These are phyloP conservation scores for Somion occarium DNA, from an alignment of 1,284 basidiomycete species.

Conservation along the genomic window DNA sequence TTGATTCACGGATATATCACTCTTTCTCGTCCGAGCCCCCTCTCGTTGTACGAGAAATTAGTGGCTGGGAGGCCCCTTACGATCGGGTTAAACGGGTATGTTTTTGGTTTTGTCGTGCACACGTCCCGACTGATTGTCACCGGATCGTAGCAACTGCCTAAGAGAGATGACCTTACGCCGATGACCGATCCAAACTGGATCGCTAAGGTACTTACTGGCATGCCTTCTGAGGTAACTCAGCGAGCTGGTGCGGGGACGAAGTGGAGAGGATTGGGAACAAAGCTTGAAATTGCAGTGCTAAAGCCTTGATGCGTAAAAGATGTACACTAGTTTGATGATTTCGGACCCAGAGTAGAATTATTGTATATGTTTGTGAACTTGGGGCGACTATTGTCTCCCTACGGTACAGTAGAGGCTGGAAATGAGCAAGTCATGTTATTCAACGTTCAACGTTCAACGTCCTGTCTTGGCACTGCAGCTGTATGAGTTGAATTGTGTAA, in stretches of 20 bases:
- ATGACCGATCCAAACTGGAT: conserved; percentile 90
- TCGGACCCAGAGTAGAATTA: too few relatives aligned
- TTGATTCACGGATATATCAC: conserved; percentile 90
- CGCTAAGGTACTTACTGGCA: conserved; percentile 64
- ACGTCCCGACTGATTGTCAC: neutral
- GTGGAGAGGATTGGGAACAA: conserved; percentile 73
- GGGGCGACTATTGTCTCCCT: too few relatives aligned
- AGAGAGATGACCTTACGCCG: conserved; percentile 81
- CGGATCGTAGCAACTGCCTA: conserved; percentile 61
- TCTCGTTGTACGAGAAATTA: conserved; percentile 74
- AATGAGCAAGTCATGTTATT: too few relatives aligned
- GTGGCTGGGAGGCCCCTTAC: conserved; percentile 90
- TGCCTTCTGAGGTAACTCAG: conserved; percentile 58
- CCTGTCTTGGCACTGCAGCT: too few relatives aligned
- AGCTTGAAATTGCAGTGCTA: conserved; percentile 34
- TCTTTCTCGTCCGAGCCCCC: conserved; percentile 63
- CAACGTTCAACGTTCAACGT: too few relatives aligned
- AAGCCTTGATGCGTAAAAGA: too few relatives aligned
- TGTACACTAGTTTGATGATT: too few relatives aligned
- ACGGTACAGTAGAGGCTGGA: too few relatives aligned
- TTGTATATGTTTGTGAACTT: too few relatives aligned
- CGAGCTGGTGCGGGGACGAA: conserved; percentile 59
- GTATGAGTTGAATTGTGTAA: too few relatives aligned
- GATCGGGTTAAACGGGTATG: conserved; percentile 73
- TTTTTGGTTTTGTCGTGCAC: conserved; percentile 12